phyloP scores from a whole-genome alignment of 1,284 basidiomycete genomes.

The Schizophyllum amplum region DNA sequence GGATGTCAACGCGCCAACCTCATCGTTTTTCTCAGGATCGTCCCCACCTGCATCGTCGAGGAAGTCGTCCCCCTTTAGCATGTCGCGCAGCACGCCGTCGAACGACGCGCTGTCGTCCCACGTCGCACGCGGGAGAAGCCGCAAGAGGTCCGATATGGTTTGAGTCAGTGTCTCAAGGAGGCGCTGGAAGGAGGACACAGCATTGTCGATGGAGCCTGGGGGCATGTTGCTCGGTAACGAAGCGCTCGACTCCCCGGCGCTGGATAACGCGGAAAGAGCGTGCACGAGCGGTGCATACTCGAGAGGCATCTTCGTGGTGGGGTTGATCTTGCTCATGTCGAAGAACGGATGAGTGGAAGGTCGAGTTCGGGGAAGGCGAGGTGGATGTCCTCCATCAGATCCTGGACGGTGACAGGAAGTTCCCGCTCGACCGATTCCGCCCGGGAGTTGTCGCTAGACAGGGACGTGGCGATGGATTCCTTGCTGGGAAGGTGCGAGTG shows the following conservation, averaged over 20 bases:
- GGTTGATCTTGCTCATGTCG: conserved; percentile 58
- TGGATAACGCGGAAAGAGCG: conserved; percentile 70
- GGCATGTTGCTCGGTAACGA: conserved; percentile 43
- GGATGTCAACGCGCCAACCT: conserved; percentile 71
- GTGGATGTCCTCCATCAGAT: conserved; percentile 58
- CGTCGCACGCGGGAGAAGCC: conserved; percentile 73
- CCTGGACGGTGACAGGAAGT: conserved; percentile 43
- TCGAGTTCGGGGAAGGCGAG: conserved; percentile 53
- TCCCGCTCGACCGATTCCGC: conserved; percentile 50
- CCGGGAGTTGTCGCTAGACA: conserved; percentile 43
- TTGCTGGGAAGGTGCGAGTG: conserved; percentile 16
- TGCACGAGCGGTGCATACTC: conserved; percentile 78
- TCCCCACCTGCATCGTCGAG: conserved; percentile 67
- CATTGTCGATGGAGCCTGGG: conserved; percentile 75
- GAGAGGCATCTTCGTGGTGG: conserved; percentile 64
- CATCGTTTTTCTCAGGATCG: conserved; percentile 57
- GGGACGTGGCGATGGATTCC: conserved; percentile 25
- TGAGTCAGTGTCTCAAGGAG: conserved; percentile 77
- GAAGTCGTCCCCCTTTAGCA: conserved; percentile 80
- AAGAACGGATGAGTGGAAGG: conserved; percentile 67
- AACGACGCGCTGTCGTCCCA: conserved; percentile 85
- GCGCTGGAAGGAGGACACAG: conserved; percentile 79
- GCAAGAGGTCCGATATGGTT: conserved; percentile 75
- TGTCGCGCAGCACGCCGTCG: conserved; percentile 74
- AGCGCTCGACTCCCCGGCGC: conserved; percentile 61